Evolutionary conservation across 768 basidiomycete genomes (phyloP), one percentile per base, ranked within the genome.

Genomic region (Mycena olivaceomarginata): DNA sequence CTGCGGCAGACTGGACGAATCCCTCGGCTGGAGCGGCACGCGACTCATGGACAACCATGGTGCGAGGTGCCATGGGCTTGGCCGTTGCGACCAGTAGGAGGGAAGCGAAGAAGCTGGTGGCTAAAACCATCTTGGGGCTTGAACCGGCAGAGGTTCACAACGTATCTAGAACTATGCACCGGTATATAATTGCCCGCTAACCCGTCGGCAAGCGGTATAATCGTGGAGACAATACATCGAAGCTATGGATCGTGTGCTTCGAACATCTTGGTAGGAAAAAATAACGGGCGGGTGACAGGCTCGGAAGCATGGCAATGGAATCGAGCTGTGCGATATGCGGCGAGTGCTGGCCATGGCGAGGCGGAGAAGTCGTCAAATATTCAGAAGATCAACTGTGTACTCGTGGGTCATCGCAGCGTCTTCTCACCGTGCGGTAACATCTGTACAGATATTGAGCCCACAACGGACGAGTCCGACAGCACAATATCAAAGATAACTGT

Each of bases 201-300:
- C 53, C 22, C 57, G 4, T 68, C 53, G 53, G 40, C 46, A 25
- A 48, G 53, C 53, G 46, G 67, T 56, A 68, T 68, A 51, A 53
- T 68, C 67, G 67, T 68, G 67, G 67, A 56, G 53, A 68, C 51
- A 68, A 53, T 40, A 57, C 67, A 68, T 56, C 67, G 65, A 67
- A 53, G 66, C 66, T 67, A 67, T 48, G 66, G 53, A 68, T 68
- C 67, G 67, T 68, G 67, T 68, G 67, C 67, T 68, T 57, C 67
- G n/a, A 68, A 68, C 51, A 56, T 68, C 67, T 39, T 41, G 67
- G 67, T 68, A 53, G 48, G 48, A 68, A 56, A 53, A 68, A 56
- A 68, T 48, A 68, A 56, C 53, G 11, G 13, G 53, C 40, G 39
- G 67, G 53, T 68, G 67, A 68, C 51, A 40, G 45, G 67, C 67